Percentiles rank a stretch among this genome's conserved stretches.
Evolutionary conservation across 768 basidiomycete species (phyloP).

Genomic region (Mycena leptocephala): DNA sequence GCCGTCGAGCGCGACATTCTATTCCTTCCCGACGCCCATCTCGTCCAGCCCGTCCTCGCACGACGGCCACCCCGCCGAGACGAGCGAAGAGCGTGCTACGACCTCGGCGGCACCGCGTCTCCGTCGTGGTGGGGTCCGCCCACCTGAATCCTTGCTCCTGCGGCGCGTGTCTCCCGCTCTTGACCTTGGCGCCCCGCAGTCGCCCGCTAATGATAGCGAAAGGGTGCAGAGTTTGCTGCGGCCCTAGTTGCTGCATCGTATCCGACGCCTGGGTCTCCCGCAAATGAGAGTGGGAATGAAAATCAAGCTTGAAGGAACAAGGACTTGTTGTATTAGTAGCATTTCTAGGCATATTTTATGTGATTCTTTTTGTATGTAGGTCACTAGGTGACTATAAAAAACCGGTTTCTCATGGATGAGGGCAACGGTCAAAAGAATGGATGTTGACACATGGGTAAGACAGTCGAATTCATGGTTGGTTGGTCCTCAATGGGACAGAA

Average conservation of each 20-base stretch:
- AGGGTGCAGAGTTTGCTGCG: background rate
- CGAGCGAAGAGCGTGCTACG: conserved; percentile 53
- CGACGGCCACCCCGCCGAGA: conserved; percentile 44
- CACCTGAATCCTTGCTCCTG: conserved; percentile 73
- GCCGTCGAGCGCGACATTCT: conserved; percentile 40
- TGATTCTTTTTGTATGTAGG: background rate
- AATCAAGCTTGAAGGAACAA: background rate
- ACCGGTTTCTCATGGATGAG: too few species aligned
- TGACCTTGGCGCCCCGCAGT: conserved; percentile 15
- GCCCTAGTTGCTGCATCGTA: conserved; percentile 49
- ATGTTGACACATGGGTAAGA: too few species aligned
- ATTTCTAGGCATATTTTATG: background rate
- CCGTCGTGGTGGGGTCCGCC: conserved; percentile 77
- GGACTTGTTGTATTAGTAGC: background rate
- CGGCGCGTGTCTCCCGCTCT: conserved; percentile 60
- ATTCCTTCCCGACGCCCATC: conserved; percentile 43
- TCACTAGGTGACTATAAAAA: too few species aligned
- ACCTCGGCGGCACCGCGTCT: conserved; percentile 62
- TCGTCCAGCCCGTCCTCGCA: conserved; percentile 22
- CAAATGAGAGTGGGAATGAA: conserved; percentile 4
- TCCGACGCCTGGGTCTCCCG: conserved; percentile 66
- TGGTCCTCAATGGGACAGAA: too few species aligned
- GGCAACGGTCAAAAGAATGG: too few species aligned
- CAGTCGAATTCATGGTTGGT: too few species aligned
- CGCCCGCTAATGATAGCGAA: conserved; percentile 17